Percentiles rank a stretch among this genome's conserved stretches.
phyloP scores from a whole-genome alignment of 2,329 filamentous ascomycete genomes.

The Leptodontidium sp. region DNA sequence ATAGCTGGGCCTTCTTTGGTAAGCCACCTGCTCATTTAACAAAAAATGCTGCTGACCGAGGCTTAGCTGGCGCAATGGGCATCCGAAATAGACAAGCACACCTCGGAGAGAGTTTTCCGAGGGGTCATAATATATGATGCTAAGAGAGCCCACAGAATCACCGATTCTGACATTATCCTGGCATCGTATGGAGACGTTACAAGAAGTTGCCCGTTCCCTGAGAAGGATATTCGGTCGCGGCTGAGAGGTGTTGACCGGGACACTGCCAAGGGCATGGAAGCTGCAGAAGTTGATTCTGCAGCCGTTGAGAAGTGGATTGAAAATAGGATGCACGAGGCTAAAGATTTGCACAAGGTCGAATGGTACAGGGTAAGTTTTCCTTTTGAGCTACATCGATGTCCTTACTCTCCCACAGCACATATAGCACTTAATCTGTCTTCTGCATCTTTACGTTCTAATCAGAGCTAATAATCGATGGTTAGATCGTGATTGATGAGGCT shows the following conservation, averaged over 20 bases:
- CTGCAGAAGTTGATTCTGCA: background rate
- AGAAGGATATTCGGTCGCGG: background rate
- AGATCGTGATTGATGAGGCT: constrained; percentile 61
- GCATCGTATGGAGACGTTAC: background rate
- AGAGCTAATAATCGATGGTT: background rate
- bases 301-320: background rate
- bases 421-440: no score
- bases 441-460: background rate
- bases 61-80: background rate
- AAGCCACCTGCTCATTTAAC: background rate
- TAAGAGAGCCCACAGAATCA: background rate
- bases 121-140: background rate
- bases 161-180: constrained; percentile 1
- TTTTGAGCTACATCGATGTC: no score
- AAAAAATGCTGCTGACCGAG: background rate
- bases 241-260: background rate
- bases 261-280: background rate
- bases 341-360: constrained; percentile 46
- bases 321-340: background rate
- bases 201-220: constrained; percentile 8
- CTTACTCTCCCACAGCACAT: no score
- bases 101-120: background rate
- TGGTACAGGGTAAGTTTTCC: constrained; percentile 51
- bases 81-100: constrained; percentile 7
- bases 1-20: background rate